These are phyloP conservation scores for Pichiaceae sp. DNA, from an alignment of 1,139 yeast genomes.

Conservation along the genomic window DNA sequence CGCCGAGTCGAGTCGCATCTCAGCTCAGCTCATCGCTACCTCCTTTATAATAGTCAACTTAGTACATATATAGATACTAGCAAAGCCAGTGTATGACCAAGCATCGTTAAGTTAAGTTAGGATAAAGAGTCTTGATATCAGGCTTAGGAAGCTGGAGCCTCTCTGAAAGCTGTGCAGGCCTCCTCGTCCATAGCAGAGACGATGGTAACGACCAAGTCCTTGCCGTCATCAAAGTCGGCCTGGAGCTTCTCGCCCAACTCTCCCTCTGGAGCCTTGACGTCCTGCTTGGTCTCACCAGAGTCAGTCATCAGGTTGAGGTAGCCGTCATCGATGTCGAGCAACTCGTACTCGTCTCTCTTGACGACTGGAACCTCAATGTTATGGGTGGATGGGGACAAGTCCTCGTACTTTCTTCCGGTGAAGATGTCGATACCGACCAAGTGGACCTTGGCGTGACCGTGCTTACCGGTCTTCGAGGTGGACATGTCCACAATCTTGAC, in stretches of 20 bases:
- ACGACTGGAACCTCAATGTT: slow-evolving; percentile 99
- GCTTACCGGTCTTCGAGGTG: slow-evolving; percentile 99
- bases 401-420: slow-evolving; percentile 99
- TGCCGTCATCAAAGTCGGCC: slow-evolving; percentile 93
- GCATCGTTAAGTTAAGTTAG: not conserved
- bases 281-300: slow-evolving; percentile 99
- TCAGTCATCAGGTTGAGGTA: slow-evolving; percentile 93
- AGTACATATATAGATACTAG: too few relatives aligned
- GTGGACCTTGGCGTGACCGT: slow-evolving; percentile 99
- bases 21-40: too few relatives aligned
- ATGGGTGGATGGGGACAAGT: slow-evolving; percentile 99
- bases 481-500: slow-evolving; percentile 99
- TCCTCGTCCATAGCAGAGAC: slow-evolving; percentile 99
- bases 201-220: slow-evolving; percentile 93
- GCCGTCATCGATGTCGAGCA: slow-evolving; percentile 97
- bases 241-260: slow-evolving; percentile 92
- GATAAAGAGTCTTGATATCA: not conserved
- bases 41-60: too few relatives aligned
- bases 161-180: slow-evolving; percentile 96
- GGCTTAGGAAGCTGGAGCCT: slow-evolving; percentile 63
- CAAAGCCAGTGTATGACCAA: not conserved
- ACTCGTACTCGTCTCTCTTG: slow-evolving; percentile 89
- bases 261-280: slow-evolving; percentile 96
- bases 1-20: too few relatives aligned
- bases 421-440: slow-evolving; percentile 97